Evolutionary conservation across 2,329 filamentous ascomycete genomes (phyloP).

Genomic region (Mycosphaerella arachidis): DNA sequence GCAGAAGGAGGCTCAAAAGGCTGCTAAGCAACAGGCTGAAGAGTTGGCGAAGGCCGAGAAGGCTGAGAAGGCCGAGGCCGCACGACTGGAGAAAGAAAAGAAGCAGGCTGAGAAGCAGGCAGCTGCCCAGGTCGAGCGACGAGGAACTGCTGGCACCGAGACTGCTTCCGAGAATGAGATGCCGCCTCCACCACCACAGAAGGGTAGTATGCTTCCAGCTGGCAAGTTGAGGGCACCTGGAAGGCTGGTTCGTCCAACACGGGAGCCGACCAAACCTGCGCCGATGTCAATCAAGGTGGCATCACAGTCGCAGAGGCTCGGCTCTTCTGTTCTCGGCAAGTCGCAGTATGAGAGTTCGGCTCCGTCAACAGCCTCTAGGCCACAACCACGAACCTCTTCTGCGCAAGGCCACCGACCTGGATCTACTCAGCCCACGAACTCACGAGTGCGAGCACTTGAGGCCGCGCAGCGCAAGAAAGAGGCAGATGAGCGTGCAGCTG

Average conservation of each 20-base stretch:
- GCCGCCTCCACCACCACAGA: conserved; percentile 58
- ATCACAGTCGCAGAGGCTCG: conserved; percentile 37
- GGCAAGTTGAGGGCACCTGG: conserved; percentile 35
- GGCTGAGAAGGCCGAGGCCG: conserved; percentile 34
- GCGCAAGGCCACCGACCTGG: conserved; percentile 46
- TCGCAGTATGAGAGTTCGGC: conserved; percentile 23
- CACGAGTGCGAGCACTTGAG: conserved; percentile 54
- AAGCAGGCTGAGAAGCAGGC: conserved; percentile 16
- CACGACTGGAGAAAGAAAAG: conserved; percentile 35
- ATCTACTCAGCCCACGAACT: conserved; percentile 49
- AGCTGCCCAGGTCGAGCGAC: conserved; percentile 18
- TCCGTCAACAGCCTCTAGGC: conserved; percentile 25
- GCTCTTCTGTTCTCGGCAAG: background rate
- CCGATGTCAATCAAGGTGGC: conserved; percentile 69
- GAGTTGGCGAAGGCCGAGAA: conserved; percentile 35
- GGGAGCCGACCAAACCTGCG: conserved; percentile 59
- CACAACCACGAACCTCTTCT: conserved; percentile 60
- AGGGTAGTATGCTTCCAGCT: conserved; percentile 39
- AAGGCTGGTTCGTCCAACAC: conserved; percentile 36
- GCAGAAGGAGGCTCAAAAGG: conserved; percentile 67
- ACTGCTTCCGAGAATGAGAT: conserved; percentile 46
- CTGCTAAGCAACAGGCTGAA: conserved; percentile 52
- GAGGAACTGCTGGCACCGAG: conserved; percentile 34
- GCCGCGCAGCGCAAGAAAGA: conserved; percentile 78
- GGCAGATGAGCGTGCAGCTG: conserved; percentile 73